Evolutionary conservation across 2,329 filamentous ascomycete species (phyloP).

Genomic region (Cladosporium velox): DNA sequence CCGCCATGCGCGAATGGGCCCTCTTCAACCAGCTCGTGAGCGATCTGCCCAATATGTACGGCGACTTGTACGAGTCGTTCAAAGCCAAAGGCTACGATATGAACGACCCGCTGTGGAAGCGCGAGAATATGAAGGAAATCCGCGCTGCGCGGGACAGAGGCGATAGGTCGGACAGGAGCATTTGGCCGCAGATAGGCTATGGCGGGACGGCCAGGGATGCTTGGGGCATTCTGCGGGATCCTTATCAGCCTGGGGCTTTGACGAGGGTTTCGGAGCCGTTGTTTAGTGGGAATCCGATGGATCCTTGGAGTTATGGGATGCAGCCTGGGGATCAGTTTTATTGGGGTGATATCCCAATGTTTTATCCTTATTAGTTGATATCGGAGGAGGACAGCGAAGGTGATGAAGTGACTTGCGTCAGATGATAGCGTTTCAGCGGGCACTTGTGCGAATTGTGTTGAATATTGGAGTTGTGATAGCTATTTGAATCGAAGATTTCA

Average conservation of each 20-base stretch:
- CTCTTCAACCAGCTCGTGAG: not conserved
- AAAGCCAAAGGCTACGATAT: not conserved
- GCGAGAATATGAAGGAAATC: not conserved
- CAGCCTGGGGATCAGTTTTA: not conserved
- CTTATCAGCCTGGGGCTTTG: not conserved
- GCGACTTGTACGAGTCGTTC: not conserved
- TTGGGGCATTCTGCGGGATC: not conserved
- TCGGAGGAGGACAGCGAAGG: not conserved
- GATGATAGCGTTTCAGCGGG: not conserved
- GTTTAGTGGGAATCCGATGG: not conserved
- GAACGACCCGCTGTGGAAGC: not conserved
- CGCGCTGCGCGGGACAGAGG: not conserved
- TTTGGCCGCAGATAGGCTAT: not conserved
- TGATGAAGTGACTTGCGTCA: not conserved
- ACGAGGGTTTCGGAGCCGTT: not conserved
- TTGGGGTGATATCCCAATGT: not conserved
- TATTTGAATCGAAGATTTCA: not conserved
- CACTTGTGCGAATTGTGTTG: not conserved
- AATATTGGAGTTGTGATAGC: not conserved
- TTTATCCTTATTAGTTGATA: not conserved
- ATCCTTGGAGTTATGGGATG: not conserved
- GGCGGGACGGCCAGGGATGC: not conserved
- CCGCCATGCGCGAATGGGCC: not conserved
- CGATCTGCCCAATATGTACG: not conserved
- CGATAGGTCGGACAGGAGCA: not conserved